phyloP scores from a whole-genome alignment of 768 basidiomycete genomes.

The Neoboletus brunneissimus region DNA sequence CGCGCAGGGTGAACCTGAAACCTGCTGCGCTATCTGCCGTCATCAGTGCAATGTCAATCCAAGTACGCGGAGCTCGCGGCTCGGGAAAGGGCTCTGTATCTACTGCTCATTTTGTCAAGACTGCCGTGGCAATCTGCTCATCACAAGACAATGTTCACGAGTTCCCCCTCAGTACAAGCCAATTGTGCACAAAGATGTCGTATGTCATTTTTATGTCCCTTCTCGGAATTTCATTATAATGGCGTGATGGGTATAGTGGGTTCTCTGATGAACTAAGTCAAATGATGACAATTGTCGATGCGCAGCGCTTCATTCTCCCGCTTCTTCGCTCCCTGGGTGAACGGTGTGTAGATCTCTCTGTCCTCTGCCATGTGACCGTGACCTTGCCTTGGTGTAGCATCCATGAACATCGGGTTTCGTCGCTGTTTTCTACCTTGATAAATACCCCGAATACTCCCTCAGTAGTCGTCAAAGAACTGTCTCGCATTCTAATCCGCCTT shows the following conservation, averaged over 20 bases:
- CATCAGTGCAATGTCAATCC: conserved; percentile 49
- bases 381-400: conserved; percentile 26
- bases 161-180: conserved; percentile 40
- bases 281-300: conserved; percentile 46
- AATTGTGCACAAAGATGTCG: conserved; percentile 46
- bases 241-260: conserved; percentile 32
- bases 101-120: conserved; percentile 59
- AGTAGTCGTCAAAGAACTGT: conserved; percentile 21
- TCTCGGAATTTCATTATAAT: neutral
- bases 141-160: conserved; percentile 55
- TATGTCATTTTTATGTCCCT: conserved; percentile 33
- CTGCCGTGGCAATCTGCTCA: conserved; percentile 61
- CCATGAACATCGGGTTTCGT: conserved; percentile 27
- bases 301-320: conserved; percentile 55
- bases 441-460: conserved; percentile 23
- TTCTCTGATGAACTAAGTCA: conserved; percentile 48
- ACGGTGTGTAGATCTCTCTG: conserved; percentile 35
- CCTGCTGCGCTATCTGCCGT: conserved; percentile 59
- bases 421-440: conserved; percentile 32
- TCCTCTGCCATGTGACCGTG: neutral
- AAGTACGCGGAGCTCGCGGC: conserved; percentile 34
- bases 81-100: conserved; percentile 36
- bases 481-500: conserved; percentile 22
- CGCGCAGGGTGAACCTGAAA: conserved; percentile 61
- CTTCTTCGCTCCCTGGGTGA: conserved; percentile 42